Percentiles rank a stretch among this genome's conserved stretches.
Conservation (phyloP, 2,329 filamentous ascomycete species). For the Penicillium frequentans region DNA sequence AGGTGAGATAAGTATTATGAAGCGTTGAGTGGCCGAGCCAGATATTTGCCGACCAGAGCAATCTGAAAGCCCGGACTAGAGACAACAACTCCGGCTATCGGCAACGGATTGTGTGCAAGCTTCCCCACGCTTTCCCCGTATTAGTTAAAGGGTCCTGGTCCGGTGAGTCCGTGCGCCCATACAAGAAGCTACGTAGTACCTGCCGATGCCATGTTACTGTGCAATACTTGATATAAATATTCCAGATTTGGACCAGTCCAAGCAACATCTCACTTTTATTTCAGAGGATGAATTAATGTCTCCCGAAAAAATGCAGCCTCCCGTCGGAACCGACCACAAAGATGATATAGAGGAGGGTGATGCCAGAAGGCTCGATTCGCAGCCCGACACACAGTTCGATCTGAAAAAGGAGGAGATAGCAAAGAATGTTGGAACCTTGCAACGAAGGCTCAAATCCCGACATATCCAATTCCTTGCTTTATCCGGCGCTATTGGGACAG, state of each 20-base stretch:
- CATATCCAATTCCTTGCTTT: conserved; percentile 42
- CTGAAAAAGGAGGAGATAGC: neutral
- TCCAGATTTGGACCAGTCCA: neutral
- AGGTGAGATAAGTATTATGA: neutral
- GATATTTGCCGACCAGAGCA: neutral
- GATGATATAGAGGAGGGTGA: neutral
- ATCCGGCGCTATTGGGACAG: conserved; percentile 37
- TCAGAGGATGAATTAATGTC: neutral
- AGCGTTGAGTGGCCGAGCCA: neutral
- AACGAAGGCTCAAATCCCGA: conserved; percentile 37
- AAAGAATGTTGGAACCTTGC: conserved; percentile 29
- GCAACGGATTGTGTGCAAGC: neutral
- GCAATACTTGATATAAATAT: neutral
- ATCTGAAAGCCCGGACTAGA: neutral
- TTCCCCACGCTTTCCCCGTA: conserved; percentile 2
- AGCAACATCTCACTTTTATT: neutral
- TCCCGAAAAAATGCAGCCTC: neutral
- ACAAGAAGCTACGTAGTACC: neutral
- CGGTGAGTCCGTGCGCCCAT: neutral
- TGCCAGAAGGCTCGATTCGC: neutral
- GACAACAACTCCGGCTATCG: neutral
- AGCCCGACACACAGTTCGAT: neutral
- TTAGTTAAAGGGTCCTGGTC: neutral
- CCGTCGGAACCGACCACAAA: neutral
- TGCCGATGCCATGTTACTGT: neutral